A percentile compares a stretch with the other conserved stretches of the same genome.
These are phyloP conservation scores for Capillidium rhysosporum DNA, from an alignment of 371 early-diverging fungal species.

Conservation along the genomic window DNA sequence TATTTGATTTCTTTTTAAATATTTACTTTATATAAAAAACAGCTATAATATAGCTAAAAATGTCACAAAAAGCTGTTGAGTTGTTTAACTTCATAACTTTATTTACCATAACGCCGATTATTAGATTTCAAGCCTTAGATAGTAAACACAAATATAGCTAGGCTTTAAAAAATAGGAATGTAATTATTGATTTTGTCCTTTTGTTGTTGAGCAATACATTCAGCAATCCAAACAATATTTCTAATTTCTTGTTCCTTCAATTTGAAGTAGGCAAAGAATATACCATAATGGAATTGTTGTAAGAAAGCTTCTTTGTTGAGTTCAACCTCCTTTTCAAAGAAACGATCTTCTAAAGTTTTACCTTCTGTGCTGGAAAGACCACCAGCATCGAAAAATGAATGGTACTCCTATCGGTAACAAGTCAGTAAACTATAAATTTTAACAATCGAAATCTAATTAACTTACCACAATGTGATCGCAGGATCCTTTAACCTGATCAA, in stretches of 20 bases:
- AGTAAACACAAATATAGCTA: no score
- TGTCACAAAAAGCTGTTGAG: no score
- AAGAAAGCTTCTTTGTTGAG: constrained; percentile 84
- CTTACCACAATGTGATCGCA: constrained; percentile 66
- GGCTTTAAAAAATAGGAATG: constrained; percentile 57
- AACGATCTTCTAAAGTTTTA: constrained; percentile 78
- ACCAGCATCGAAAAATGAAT: constrained; percentile 36
- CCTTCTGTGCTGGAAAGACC: constrained; percentile 8
- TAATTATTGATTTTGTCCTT: constrained; percentile 86
- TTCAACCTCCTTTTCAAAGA: constrained; percentile 86
- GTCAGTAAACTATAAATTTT: neutral
- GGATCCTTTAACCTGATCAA: constrained; percentile 73
- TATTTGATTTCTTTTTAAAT: no score
- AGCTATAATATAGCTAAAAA: no score
- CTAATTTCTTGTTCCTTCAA: constrained; percentile 98
- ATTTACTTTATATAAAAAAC: no score
- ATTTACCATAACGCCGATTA: no score
- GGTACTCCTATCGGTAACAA: constrained; percentile 38
- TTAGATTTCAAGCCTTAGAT: no score
- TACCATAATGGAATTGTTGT: constrained; percentile 91
- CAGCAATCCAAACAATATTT: constrained; percentile 98
- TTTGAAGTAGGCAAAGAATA: constrained; percentile 93
- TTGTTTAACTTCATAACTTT: no score
- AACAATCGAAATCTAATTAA: neutral
- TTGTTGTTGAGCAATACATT: constrained; percentile 96